A percentile compares a stretch with the other conserved stretches of the same genome.
phyloP scores from a whole-genome alignment of 2,329 filamentous ascomycete genomes.

The Clonostachys rhizophaga region DNA sequence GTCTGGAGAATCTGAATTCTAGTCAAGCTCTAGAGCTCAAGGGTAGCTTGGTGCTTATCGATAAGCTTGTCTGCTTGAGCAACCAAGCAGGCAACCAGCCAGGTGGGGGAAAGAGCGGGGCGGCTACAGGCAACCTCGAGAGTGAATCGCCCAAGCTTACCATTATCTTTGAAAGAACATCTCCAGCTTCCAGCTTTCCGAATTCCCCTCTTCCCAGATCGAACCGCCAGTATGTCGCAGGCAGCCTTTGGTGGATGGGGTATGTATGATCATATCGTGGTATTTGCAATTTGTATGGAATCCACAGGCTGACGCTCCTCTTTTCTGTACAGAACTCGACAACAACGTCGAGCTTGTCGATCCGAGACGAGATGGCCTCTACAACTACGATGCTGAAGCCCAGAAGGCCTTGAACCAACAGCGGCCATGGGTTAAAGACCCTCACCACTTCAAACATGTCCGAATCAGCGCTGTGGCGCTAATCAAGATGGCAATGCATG shows the following conservation, averaged over 20 bases:
- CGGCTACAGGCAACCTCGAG: too few species aligned
- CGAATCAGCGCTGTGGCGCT: slow-evolving; percentile 91
- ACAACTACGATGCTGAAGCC: slow-evolving; percentile 68
- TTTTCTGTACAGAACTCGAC: slow-evolving; percentile 64
- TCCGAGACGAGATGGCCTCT: slow-evolving; percentile 83
- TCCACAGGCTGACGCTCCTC: slow-evolving; percentile 1
- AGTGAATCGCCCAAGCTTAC: too few species aligned
- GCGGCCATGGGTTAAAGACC: slow-evolving; percentile 73
- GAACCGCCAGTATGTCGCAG: too few species aligned
- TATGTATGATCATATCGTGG: neutral
- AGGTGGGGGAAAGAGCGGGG: too few species aligned
- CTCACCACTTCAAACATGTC: slow-evolving; percentile 87
- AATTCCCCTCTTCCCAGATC: too few species aligned
- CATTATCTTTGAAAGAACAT: too few species aligned
- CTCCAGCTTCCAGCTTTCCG: too few species aligned
- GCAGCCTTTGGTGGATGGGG: slow-evolving; percentile 3
- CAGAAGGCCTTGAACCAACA: slow-evolving; percentile 62
- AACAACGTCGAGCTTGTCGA: slow-evolving; percentile 83
- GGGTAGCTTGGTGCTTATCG: too few species aligned
- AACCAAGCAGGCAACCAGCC: too few species aligned
- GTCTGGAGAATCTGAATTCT: too few species aligned
- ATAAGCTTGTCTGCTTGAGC: too few species aligned
- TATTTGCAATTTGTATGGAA: neutral
- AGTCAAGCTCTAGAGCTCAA: too few species aligned
- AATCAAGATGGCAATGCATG: slow-evolving; percentile 99